phyloP scores from a whole-genome alignment of 805 yeast genomes.

The Saturnispora gosingensis region DNA sequence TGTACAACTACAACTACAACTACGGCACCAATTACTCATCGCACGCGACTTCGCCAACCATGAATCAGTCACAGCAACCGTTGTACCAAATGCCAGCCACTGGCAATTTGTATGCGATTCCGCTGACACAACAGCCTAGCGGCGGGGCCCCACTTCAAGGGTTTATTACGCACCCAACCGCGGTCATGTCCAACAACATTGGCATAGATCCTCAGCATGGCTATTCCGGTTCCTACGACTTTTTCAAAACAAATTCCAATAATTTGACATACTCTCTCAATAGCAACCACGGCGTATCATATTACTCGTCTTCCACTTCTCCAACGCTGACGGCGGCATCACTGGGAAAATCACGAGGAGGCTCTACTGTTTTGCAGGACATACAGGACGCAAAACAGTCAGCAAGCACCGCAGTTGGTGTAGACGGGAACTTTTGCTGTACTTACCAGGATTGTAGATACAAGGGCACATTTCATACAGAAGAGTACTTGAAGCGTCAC shows the following conservation, averaged over 20 bases:
- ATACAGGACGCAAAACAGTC: no score
- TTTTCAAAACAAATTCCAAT: neutral
- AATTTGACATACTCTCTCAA: neutral
- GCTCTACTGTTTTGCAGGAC: neutral
- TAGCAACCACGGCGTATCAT: neutral
- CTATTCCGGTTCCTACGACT: neutral
- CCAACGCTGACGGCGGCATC: neutral
- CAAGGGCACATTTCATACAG: constrained; percentile 24
- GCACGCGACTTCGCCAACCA: neutral
- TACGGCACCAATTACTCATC: neutral
- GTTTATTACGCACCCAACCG: neutral
- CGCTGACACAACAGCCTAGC: neutral
- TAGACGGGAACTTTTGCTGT: constrained; percentile 13
- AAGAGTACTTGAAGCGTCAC: constrained; percentile 25
- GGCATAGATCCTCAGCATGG: neutral
- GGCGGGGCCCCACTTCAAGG: neutral
- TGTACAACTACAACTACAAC: neutral
- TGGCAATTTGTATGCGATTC: neutral
- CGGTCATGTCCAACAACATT: neutral
- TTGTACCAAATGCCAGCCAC: neutral
- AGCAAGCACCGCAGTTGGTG: neutral
- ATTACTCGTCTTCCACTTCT: neutral
- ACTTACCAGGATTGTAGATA: constrained; percentile 20
- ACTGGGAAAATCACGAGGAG: neutral
- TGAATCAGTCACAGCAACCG: neutral